phyloP scores from a whole-genome alignment of 2,329 filamentous ascomycete species.

The Colletotrichum phormii region DNA sequence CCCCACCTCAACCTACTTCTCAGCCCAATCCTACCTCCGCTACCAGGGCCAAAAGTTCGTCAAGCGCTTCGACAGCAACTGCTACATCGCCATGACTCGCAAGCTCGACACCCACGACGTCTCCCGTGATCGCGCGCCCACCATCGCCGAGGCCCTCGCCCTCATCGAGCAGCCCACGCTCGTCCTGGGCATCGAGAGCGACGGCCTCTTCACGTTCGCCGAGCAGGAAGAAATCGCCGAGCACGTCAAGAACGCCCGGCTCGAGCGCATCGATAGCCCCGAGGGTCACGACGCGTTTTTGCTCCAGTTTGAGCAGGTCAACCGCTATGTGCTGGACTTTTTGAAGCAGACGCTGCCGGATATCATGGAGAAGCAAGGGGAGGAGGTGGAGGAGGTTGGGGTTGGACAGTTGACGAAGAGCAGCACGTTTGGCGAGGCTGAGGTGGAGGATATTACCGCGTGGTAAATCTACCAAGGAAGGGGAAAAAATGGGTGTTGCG shows the following conservation, averaged over 20 bases:
- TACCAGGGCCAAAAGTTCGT: conserved; percentile 98
- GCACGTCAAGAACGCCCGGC: conserved; percentile 79
- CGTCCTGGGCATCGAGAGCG: conserved; percentile 93
- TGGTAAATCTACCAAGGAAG: conserved; percentile 68
- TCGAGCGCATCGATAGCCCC: conserved; percentile 91
- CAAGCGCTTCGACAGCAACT: conserved; percentile 96
- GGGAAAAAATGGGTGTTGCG: not conserved
- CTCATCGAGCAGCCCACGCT: conserved; percentile 90
- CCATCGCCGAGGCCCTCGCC: conserved; percentile 79
- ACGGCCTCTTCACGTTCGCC: conserved; percentile 96
- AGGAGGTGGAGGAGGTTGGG: conserved; percentile 55
- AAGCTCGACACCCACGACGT: conserved; percentile 98
- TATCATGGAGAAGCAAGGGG: conserved; percentile 79
- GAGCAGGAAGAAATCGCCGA: conserved; percentile 94
- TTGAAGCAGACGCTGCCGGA: conserved; percentile 85
- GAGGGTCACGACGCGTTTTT: conserved; percentile 98
- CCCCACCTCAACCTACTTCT: conserved; percentile 88
- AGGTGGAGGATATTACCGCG: conserved; percentile 95
- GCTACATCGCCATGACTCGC: conserved; percentile 98
- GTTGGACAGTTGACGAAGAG: conserved; percentile 80
- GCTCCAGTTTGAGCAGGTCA: conserved; percentile 97
- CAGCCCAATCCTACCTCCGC: conserved; percentile 94
- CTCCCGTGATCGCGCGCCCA: conserved; percentile 77
- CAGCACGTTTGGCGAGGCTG: conserved; percentile 94
- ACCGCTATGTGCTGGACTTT: conserved; percentile 86